Conservation (phyloP, 1,284 basidiomycete species). For the Earliella scabrosa region DNA sequence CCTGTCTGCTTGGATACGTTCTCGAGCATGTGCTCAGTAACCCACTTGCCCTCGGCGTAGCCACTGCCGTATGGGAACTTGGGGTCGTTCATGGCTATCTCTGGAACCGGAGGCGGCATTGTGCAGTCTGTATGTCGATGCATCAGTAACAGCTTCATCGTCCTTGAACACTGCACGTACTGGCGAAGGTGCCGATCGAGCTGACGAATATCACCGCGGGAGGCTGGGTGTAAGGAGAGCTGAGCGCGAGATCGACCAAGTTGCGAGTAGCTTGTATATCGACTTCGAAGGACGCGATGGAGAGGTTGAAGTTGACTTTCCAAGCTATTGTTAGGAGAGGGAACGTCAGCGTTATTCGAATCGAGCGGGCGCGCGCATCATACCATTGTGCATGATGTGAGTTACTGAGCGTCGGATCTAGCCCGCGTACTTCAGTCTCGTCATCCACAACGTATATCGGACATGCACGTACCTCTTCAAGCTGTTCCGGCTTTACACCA, state of each 20-base stretch:
- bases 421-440: neutral
- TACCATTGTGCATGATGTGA: constrained; percentile 38
- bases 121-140: constrained; percentile 10
- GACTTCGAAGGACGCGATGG: constrained; percentile 26
- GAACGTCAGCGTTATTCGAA: too few relatives aligned
- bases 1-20: constrained; percentile 25
- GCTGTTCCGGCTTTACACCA: constrained; percentile 32
- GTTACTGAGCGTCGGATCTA: constrained; percentile 25
- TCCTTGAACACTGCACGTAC: too few relatives aligned
- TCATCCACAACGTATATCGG: neutral
- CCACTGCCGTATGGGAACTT: constrained; percentile 37
- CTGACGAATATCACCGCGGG: constrained; percentile 36
- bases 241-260: constrained; percentile 32
- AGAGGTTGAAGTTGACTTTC: constrained; percentile 38
- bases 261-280: constrained; percentile 25
- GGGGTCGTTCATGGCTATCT: constrained; percentile 21
- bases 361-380: neutral
- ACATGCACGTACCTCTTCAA: constrained; percentile 34
- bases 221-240: constrained; percentile 23
- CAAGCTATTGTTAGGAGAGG: too few relatives aligned
- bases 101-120: constrained; percentile 11
- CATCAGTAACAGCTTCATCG: too few relatives aligned
- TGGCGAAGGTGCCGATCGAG: constrained; percentile 24
- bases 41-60: constrained; percentile 46
- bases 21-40: constrained; percentile 38